phyloP scores from a whole-genome alignment of 2,329 filamentous ascomycete species.

The Cercospora sojina region DNA sequence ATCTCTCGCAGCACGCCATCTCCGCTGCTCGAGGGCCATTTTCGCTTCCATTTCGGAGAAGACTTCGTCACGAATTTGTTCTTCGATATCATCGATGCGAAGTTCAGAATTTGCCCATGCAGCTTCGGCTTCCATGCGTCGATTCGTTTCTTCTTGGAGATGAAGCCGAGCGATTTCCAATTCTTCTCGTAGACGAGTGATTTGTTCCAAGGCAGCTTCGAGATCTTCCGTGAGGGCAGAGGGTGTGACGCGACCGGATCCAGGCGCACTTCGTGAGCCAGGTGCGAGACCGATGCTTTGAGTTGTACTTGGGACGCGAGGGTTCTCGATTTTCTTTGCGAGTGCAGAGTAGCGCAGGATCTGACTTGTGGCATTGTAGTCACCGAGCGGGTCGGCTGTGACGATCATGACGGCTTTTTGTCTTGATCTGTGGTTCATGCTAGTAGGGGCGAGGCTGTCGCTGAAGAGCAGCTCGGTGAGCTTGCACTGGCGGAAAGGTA shows the following conservation, averaged over 20 bases:
- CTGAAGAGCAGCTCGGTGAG: slow-evolving; percentile 54
- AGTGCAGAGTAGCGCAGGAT: slow-evolving; percentile 93
- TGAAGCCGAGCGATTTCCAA: slow-evolving; percentile 71
- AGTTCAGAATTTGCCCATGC: slow-evolving; percentile 66
- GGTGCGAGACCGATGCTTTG: slow-evolving; percentile 58
- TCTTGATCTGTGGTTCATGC: slow-evolving; percentile 58
- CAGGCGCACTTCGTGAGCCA: slow-evolving; percentile 21
- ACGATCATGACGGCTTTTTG: slow-evolving; percentile 96
- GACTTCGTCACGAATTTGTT: slow-evolving; percentile 84
- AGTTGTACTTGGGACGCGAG: slow-evolving; percentile 79
- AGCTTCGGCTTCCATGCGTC: slow-evolving; percentile 69
- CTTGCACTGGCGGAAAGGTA: slow-evolving; percentile 66
- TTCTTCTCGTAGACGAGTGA: slow-evolving; percentile 74
- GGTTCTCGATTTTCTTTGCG: slow-evolving; percentile 87
- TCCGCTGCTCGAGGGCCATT: slow-evolving; percentile 69
- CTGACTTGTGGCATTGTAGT: slow-evolving; percentile 95
- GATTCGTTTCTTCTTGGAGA: slow-evolving; percentile 68
- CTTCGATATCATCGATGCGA: slow-evolving; percentile 72
- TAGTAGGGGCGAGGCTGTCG: slow-evolving; percentile 50
- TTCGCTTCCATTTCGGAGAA: slow-evolving; percentile 79
- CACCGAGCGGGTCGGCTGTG: slow-evolving; percentile 85
- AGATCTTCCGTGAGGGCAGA: slow-evolving; percentile 63
- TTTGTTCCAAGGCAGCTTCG: slow-evolving; percentile 77
- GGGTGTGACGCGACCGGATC: slow-evolving; percentile 44
- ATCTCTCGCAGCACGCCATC: slow-evolving; percentile 79